Base-by-base conservation (phyloP, 805 yeast genomes). In the Priceomyces haplophilus region DNA sequence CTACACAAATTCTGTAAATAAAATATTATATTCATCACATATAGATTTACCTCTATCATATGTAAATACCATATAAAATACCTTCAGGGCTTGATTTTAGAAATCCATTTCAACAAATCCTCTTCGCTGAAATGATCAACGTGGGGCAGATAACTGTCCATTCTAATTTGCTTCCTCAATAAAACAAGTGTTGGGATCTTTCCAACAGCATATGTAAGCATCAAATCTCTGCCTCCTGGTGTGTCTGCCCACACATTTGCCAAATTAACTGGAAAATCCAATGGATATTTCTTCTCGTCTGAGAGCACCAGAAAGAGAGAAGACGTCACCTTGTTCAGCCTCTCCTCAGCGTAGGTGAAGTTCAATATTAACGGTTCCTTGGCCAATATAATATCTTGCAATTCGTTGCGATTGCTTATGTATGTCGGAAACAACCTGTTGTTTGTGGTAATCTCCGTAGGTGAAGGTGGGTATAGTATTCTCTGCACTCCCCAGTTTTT, bases 191-290 rank as follows among this genome's bases (percentile, higher is more conserved):
- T 74, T 2, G 96, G 96, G 3, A 86, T 69, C 25, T 69, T 65
- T 21, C 64, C 66, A 16, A 82, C 76, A 16, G 64, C 69, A 56
- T 83, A 88, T 36, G 81, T 73, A 34, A 73, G 59, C 60, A 79
- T 60, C 43, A 86, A 62, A 8, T 78, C 85, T 37, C 74, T 71
- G 17, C 83, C 81, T 2, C 76, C 88, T 8, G 74, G 75, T 47
- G 79, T 78, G 55, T 86, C 93, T 25, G 82, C 70, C 53, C 85
- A 86, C 13, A 86, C 75, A 55, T 84, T 89, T 7, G 83, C 93
- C 66, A 80, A 67, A 52, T 79, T 78, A 25, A 86, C 71, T 3
- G 64, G 58, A 30, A 37, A 43, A 35, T 72, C 75, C 36, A 80
- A 75, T 3, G 67, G 65, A 46, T 56, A 61, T 25, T 48, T 53